Conservation (phyloP, 2,329 filamentous ascomycete genomes). For the Talaromyces sp. region DNA sequence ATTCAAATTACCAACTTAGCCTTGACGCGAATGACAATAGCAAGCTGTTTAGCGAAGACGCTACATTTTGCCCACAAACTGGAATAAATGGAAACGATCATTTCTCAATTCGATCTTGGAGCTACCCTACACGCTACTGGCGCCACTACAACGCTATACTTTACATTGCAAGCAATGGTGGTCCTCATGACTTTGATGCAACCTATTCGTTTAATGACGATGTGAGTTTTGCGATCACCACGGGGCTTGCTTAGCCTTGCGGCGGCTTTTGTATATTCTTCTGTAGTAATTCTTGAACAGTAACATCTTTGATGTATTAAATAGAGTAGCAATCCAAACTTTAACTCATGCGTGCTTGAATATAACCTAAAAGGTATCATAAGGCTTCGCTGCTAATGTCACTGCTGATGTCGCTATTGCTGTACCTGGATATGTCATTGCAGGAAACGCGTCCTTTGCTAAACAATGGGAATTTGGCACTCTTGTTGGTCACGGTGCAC, state of each 20-base stretch:
- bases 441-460: background rate
- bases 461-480: background rate
- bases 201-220: conserved; percentile 52
- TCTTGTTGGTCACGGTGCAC: background rate
- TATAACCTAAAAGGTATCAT: background rate
- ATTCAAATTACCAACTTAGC: conserved; percentile 52
- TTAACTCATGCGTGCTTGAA: background rate
- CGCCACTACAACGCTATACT: conserved; percentile 52
- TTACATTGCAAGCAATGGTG: conserved; percentile 55
- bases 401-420: background rate
- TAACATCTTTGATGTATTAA: background rate
- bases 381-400: background rate
- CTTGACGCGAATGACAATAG: conserved; percentile 52
- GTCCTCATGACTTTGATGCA: conserved; percentile 54
- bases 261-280: background rate
- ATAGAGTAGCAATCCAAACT: background rate
- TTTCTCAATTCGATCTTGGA: conserved; percentile 55
- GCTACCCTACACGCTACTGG: conserved; percentile 58
- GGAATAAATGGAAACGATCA: conserved; percentile 52
- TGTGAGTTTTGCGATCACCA: conserved; percentile 50
- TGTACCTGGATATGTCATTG: background rate
- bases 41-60: conserved; percentile 59
- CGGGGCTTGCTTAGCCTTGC: conserved; percentile 43
- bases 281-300: background rate
- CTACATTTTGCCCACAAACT: conserved; percentile 59